phyloP scores from a whole-genome alignment of 495 filamentous ascomycete genomes.

The Hamigera avellanea region DNA sequence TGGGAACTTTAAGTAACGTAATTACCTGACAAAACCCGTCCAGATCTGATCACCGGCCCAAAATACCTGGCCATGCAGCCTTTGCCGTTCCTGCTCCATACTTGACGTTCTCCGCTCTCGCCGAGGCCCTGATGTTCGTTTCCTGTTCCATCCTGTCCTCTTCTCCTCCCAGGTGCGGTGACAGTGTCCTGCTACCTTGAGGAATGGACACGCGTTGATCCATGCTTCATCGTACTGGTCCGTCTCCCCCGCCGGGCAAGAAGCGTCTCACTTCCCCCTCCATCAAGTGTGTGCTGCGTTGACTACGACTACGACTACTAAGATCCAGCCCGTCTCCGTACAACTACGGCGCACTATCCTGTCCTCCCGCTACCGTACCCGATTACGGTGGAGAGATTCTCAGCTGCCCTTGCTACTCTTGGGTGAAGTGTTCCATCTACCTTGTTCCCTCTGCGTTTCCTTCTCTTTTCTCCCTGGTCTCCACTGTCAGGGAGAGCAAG shows the following conservation, averaged over 20 bases:
- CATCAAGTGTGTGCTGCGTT: too few species aligned
- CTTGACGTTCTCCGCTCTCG: background rate
- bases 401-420: background rate
- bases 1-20: too few species aligned
- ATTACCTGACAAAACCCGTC: too few species aligned
- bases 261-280: too few species aligned
- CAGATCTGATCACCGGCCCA: too few species aligned
- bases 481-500: background rate
- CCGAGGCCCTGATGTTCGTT: background rate
- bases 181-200: constrained; percentile 1
- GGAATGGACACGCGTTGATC: constrained; percentile 1
- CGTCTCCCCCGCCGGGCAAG: background rate
- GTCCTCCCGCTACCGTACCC: too few species aligned
- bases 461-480: background rate
- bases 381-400: too few species aligned
- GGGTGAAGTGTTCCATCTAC: too few species aligned
- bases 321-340: too few species aligned
- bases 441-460: background rate
- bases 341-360: too few species aligned
- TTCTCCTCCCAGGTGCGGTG: background rate
- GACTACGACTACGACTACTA: too few species aligned
- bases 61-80: background rate
- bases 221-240: background rate
- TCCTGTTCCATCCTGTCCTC: background rate
- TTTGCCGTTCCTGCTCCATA: background rate